Base-by-base conservation (phyloP, 805 yeast species). In the baker's yeast (Saccharomyces cerevisiae) region DNA sequence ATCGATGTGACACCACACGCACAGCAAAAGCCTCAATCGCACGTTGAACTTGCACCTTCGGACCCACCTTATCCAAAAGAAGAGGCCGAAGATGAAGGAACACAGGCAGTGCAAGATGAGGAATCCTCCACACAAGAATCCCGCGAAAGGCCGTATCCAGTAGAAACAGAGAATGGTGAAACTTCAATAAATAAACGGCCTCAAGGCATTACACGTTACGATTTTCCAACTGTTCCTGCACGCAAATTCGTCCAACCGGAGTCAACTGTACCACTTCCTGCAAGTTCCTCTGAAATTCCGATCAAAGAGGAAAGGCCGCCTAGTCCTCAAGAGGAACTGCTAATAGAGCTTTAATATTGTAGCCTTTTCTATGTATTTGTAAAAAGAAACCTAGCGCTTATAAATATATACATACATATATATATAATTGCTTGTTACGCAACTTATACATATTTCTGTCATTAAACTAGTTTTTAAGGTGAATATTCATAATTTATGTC, bases 201-300 rank as follows among this genome's bases (percentile, higher is more conserved):
- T 9, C 56, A 59, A 43, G 66, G 62, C 47, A 68, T 73, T 22
- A 74, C 76, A 1, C 69, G 69, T 49, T 67, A 68, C 55, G 64
- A 72, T 51, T 75, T 75, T 56, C 78, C 78, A 30, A 68, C 73
- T 26, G 77, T 75, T 2, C 78, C 78, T 2, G 56, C 66, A 11
- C 63, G 61, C 21, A 72, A 65, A 48, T 63, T 59, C 11, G 50
- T 30, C 9, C 51, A 56, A 46, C 31, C 49, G 14, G 51, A 50
- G 28, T 4, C 3, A 11, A 28, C n/a, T 3, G 17, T 31, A 6
- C 22, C 43, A 17, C 17, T 17, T 17, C 4, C 24, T 8, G 17
- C 43, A 36, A 36, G 22, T 24, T 4, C 43, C 22, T 36, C 43
- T 36, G 50, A 57, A 30, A 54, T 61, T 6, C 36, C 30, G 2